Evolutionary conservation across 768 basidiomycete genomes (phyloP), one percentile per base, ranked within the genome.

Genomic region (Leccinum obscurum): DNA sequence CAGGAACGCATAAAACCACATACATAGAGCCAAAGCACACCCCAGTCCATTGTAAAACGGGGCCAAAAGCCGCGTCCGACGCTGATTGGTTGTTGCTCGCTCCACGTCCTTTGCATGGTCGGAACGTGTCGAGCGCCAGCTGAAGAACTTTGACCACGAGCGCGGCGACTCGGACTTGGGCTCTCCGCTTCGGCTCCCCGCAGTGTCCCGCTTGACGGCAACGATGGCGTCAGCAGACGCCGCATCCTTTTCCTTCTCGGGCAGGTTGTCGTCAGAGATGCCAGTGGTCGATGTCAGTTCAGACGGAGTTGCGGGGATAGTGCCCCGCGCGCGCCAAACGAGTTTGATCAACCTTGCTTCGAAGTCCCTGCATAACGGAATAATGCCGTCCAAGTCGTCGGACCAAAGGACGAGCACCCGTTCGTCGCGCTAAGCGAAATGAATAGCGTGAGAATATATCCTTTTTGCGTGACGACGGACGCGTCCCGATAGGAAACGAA

Each of bases 341-440:
- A 89, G 86, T 67, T 86, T 85, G 78, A 93, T 91, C 70, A 94
- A 80, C 64, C 86, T 87, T 26, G 85, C 81, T 63, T 92, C 87
- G 66, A 92, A 90, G 68, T 90, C 90, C 14, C 75, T 72, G 70
- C 82, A 86, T n/a, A 87, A 70, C 0, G 88, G 87, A 55, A 95
- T 87, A 64, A 95, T 89, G 62, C 77, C 78, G 70, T 94, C 92
- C 39, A 95, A 79, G 66, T 87, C 82, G 74, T 95, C 91, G 1
- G 90, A 85, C 93, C 93, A 95, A 20, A 90, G 85, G 24, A 94
- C 81, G 28, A 95, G 78, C 48, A 92, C 89, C 24, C 85, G 84
- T 68, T 95, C 92, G 71, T 93, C 88, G 28, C 93, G 86, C 91
- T 92, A 66, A 22, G 51, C 35, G 57, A 57, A 58, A 55, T 34